A percentile compares a stretch with the other conserved stretches of the same genome.
Conservation (phyloP, 352 stramenopile genomes). For the Phytophthora sansomeana region DNA sequence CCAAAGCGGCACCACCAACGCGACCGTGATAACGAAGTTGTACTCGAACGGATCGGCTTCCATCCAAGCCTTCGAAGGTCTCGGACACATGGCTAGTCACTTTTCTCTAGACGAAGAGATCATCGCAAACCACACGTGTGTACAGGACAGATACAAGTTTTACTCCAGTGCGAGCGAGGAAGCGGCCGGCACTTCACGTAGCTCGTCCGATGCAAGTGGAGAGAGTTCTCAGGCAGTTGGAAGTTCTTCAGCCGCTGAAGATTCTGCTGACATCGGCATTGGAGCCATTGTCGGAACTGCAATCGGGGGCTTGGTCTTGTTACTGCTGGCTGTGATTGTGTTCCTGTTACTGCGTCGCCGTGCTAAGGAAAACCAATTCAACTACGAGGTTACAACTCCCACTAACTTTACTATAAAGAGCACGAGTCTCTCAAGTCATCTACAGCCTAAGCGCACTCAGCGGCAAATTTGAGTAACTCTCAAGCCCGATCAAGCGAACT, state of each 20-base stretch:
- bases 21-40: constrained; percentile 27
- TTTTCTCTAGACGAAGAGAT: constrained; percentile 13
- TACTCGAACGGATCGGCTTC: constrained; percentile 27
- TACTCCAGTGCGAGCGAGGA: constrained; percentile 13
- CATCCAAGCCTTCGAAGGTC: constrained; percentile 19
- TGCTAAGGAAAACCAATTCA: not conserved
- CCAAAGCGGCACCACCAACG: constrained; percentile 24
- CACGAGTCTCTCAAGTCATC: constrained; percentile 16
- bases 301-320: constrained; percentile 1
- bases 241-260: not conserved
- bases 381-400: too few relatives aligned
- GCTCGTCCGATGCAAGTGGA: not conserved
- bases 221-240: not conserved
- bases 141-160: constrained; percentile 21
- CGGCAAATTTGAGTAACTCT: constrained; percentile 7
- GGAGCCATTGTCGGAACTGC: constrained; percentile 12
- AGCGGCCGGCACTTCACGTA: constrained; percentile 6
- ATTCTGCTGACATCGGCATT: constrained; percentile 4
- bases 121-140: constrained; percentile 24
- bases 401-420: too few relatives aligned
- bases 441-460: constrained; percentile 8
- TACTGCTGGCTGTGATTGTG: constrained; percentile 3
- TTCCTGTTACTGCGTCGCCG: constrained; percentile 7
- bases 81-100: not conserved
- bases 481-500: constrained; percentile 9